Evolutionary conservation across 768 basidiomycete genomes (phyloP).

Genomic region (Stropharia rugosoannulata): DNA sequence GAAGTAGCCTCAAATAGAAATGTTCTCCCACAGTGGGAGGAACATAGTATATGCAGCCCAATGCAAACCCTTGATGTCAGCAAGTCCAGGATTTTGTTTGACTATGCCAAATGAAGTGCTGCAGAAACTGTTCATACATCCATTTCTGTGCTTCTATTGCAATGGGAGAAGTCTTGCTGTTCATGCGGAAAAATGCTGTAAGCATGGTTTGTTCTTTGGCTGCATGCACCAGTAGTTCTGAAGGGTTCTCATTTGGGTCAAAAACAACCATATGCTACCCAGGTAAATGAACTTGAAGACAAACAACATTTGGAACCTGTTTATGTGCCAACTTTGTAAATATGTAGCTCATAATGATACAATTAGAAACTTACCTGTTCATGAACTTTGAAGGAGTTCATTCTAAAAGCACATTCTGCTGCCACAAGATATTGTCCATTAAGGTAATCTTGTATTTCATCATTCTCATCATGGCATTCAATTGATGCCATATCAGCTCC

Average conservation of each 20-base stretch:
- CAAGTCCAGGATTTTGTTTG: conserved; percentile 25
- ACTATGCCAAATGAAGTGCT: conserved; percentile 10
- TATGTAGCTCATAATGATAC: too few relatives aligned
- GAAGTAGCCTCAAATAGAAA: conserved; percentile 39
- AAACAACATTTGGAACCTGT: conserved; percentile 32
- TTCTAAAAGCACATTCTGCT: too few relatives aligned
- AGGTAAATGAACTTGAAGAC: conserved; percentile 38
- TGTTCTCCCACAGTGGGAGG: conserved; percentile 33
- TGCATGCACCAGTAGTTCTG: conserved; percentile 17
- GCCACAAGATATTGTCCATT: too few relatives aligned
- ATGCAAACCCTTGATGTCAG: conserved; percentile 26
- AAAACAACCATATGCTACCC: conserved; percentile 34
- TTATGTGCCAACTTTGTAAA: too few relatives aligned
- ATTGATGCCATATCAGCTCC: too few relatives aligned
- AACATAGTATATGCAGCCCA: conserved; percentile 41
- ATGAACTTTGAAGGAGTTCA: too few relatives aligned
- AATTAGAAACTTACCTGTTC: too few relatives aligned
- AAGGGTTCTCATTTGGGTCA: conserved; percentile 22
- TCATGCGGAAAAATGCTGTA: conserved; percentile 31
- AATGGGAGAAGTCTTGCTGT: conserved; percentile 7
- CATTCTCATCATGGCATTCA: too few relatives aligned
- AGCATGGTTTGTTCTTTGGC: conserved; percentile 21
- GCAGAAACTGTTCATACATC: conserved; percentile 34
- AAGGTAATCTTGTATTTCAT: too few relatives aligned
- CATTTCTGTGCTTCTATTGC: conserved; percentile 12